Evolutionary conservation across 2,329 filamentous ascomycete species (phyloP), one percentile per base, ranked within the genome.

Genomic region (Nemania diffusa): DNA sequence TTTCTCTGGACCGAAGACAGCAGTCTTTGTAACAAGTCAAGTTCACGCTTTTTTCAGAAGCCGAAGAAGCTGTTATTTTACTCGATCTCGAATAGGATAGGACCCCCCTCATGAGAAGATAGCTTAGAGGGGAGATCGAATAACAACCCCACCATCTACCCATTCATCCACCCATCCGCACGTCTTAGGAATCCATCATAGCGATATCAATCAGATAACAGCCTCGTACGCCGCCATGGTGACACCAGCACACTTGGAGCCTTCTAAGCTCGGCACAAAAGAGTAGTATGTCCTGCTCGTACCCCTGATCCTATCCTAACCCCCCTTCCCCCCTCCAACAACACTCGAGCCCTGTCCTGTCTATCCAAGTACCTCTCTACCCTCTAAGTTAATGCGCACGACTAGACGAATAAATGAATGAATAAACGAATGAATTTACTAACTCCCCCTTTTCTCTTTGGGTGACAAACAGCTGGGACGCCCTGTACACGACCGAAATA

Each of bases 231-330:
- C 52, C 46, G 29, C 42, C 29, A 73, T 72, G 72, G 61, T 71
- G 22, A 85, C 83, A 67, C 90, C 90, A n/a, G 80, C 81, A 1
- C 88, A 91, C 73, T 89, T 97, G 27, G 87, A 91, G 71, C 92
- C 94, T 20, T 97, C 84, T 77, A 81, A 87, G 78, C 87, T 98
- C 32, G 95, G 95, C 57, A 97, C 93, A 32, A 97, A 93, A 81
- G 90, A 95, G 84, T 97, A 97, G 93, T 97, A 83, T 74, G 88
- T 85, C 26, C 52, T 46, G 22, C 53, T 57, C 32, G 53, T 57
- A 44, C 2, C 24, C 11, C 2, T 27, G 11, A 15, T 22, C 22
- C 24, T 15, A 7, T 20, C 46, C 17, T 3, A 13, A 22, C 8
- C 11, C 9, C 44, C 29, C 32, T 11, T 32, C 42, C 22, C 22